These are phyloP conservation scores for Dioszegia hungarica DNA, from an alignment of 768 basidiomycete genomes.

Conservation along the genomic window DNA sequence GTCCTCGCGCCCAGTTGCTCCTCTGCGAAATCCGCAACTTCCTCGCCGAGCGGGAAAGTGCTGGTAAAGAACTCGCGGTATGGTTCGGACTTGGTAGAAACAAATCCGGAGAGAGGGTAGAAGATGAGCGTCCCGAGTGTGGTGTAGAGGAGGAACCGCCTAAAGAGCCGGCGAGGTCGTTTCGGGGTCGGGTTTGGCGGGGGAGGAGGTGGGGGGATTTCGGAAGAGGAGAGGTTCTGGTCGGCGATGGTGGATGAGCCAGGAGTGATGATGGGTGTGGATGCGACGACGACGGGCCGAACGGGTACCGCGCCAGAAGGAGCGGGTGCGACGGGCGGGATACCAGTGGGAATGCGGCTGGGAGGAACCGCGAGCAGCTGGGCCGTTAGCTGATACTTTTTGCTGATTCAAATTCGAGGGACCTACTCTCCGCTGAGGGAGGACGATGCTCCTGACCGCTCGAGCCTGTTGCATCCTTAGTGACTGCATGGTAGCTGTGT, in stretches of 20 bases:
- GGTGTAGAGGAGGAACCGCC: constrained; percentile 64
- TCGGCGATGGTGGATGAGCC: constrained; percentile 22
- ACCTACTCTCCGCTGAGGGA: constrained; percentile 29
- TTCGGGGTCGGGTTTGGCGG: constrained; percentile 24
- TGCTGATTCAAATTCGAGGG: background rate
- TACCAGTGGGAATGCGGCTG: background rate
- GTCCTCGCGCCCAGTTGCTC: constrained; percentile 66
- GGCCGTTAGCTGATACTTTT: background rate
- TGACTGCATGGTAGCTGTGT: constrained; percentile 1
- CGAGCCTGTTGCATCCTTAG: constrained; percentile 14
- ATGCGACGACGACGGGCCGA: constrained; percentile 26
- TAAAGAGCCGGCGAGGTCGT: constrained; percentile 50
- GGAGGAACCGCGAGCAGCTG: constrained; percentile 30
- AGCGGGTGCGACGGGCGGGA: constrained; percentile 13
- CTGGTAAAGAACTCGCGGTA: constrained; percentile 85
- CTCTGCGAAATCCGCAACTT: constrained; percentile 77
- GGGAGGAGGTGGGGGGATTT: constrained; percentile 14
- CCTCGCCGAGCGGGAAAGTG: constrained; percentile 69
- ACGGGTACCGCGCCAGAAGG: constrained; percentile 25
- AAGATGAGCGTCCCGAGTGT: constrained; percentile 66
- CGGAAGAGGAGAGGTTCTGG: background rate
- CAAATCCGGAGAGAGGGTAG: constrained; percentile 74
- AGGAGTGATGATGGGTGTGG: constrained; percentile 21
- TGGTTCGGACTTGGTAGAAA: constrained; percentile 67
- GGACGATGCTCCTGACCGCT: constrained; percentile 13